phyloP scores from a whole-genome alignment of 768 basidiomycete species.

The Crucibulum laeve region DNA sequence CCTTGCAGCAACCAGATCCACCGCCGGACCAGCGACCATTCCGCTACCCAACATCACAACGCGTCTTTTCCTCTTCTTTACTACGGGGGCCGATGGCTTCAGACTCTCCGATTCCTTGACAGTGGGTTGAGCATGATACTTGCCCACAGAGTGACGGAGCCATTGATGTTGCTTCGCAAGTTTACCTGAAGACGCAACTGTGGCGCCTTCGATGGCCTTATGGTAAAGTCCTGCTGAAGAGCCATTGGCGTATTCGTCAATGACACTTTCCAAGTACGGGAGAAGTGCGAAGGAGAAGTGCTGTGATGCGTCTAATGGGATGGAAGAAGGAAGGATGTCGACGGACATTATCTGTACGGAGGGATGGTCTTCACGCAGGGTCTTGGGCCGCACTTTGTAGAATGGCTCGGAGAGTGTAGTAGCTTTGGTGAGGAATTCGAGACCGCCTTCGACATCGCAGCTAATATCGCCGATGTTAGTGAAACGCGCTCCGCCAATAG shows the following conservation, averaged over 20 bases:
- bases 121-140: conserved; percentile 22
- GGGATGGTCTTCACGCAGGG: conserved; percentile 41
- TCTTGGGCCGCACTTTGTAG: conserved; percentile 44
- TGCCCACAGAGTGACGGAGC: conserved; percentile 50
- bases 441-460: conserved; percentile 85
- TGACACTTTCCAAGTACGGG: conserved; percentile 63
- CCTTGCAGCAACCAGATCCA: conserved; percentile 64
- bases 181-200: conserved; percentile 57
- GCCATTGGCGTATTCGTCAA: conserved; percentile 34
- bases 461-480: conserved; percentile 82
- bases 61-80: conserved; percentile 52
- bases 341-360: conserved; percentile 81
- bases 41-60: conserved; percentile 81
- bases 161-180: conserved; percentile 51
- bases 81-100: neutral
- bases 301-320: conserved; percentile 76
- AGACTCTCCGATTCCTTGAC: neutral
- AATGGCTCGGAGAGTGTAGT: conserved; percentile 79
- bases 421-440: conserved; percentile 74
- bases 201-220: conserved; percentile 62
- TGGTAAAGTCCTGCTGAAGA: conserved; percentile 19
- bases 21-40: conserved; percentile 92
- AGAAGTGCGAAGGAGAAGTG: conserved; percentile 67
- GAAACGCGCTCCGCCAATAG: conserved; percentile 53
- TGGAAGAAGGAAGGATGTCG: conserved; percentile 84